Conservation (phyloP, 805 yeast genomes). For the Kuraishia borneana region DNA sequence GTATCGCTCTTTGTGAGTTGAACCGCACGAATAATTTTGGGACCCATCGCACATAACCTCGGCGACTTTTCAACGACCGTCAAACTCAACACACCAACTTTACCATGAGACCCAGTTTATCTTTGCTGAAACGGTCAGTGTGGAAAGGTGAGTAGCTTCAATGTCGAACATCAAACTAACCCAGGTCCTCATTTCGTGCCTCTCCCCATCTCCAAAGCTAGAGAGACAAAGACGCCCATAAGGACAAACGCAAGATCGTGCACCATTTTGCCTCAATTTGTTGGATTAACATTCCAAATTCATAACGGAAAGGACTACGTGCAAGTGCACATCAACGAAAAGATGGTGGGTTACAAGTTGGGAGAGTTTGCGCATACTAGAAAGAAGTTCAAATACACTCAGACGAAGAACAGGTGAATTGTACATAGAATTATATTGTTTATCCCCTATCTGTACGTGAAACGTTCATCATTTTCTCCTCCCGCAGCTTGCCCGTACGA, state of each 20-base stretch:
- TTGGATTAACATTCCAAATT: constrained; percentile 87
- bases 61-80: too few relatives aligned
- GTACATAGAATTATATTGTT: not conserved
- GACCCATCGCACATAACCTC: too few relatives aligned
- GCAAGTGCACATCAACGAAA: constrained; percentile 75
- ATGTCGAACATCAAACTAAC: not conserved
- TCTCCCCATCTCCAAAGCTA: constrained; percentile 81
- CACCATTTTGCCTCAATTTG: constrained; percentile 91
- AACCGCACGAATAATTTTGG: too few relatives aligned
- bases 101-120: constrained; percentile 27
- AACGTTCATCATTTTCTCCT: constrained; percentile 36
- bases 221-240: constrained; percentile 71
- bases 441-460: constrained; percentile 7
- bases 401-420: constrained; percentile 47
- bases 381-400: constrained; percentile 75
- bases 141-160: constrained; percentile 38
- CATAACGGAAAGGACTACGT: constrained; percentile 96
- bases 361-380: constrained; percentile 96
- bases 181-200: constrained; percentile 88
- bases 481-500: constrained; percentile 74
- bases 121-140: constrained; percentile 37
- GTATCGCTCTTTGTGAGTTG: too few relatives aligned
- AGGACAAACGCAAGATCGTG: constrained; percentile 95
- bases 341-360: constrained; percentile 92
- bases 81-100: constrained; percentile 3